Evolutionary conservation across 1,284 basidiomycete genomes (phyloP).

Genomic region (Ustilago sp.): DNA sequence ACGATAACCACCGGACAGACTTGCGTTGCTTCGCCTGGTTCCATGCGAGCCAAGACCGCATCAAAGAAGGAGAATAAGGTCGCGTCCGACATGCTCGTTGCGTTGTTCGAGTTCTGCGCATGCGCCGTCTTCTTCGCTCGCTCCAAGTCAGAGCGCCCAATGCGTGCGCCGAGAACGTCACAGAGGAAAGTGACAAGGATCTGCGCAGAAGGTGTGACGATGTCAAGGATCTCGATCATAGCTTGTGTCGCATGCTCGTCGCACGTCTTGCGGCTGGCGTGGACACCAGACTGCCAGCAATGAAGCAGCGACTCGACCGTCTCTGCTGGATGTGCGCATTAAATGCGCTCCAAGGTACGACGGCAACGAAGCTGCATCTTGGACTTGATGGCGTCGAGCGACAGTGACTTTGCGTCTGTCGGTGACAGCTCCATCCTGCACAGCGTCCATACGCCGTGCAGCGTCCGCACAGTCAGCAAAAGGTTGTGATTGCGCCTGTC

Average conservation of each 20-base stretch:
- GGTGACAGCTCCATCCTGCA: constrained; percentile 17
- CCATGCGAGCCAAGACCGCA: constrained; percentile 83
- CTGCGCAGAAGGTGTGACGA: constrained; percentile 85
- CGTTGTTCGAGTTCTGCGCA: constrained; percentile 2
- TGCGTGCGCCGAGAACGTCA: constrained; percentile 72
- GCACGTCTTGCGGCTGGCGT: constrained; percentile 5
- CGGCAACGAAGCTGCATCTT: constrained; percentile 41
- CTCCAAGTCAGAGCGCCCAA: constrained; percentile 72
- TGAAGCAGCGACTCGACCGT: constrained; percentile 84
- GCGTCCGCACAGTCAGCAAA: constrained; percentile 38
- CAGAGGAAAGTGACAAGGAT: constrained; percentile 89
- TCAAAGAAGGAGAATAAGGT: constrained; percentile 85
- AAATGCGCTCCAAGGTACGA: constrained; percentile 79
- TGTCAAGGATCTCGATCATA: constrained; percentile 84
- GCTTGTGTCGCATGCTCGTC: constrained; percentile 11
- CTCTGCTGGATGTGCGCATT: constrained; percentile 81
- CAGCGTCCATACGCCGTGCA: constrained; percentile 55
- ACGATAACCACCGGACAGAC: constrained; percentile 81
- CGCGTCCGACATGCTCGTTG: constrained; percentile 23
- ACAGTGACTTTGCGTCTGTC: constrained; percentile 41
- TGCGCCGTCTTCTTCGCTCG: constrained; percentile 19
- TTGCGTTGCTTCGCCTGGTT: constrained; percentile 88
- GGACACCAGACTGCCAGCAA: constrained; percentile 75
- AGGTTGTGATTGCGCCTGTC: constrained; percentile 23
- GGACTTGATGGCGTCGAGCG: constrained; percentile 35